phyloP scores from a whole-genome alignment of 768 basidiomycete species.

The Leccinum barrowsii region DNA sequence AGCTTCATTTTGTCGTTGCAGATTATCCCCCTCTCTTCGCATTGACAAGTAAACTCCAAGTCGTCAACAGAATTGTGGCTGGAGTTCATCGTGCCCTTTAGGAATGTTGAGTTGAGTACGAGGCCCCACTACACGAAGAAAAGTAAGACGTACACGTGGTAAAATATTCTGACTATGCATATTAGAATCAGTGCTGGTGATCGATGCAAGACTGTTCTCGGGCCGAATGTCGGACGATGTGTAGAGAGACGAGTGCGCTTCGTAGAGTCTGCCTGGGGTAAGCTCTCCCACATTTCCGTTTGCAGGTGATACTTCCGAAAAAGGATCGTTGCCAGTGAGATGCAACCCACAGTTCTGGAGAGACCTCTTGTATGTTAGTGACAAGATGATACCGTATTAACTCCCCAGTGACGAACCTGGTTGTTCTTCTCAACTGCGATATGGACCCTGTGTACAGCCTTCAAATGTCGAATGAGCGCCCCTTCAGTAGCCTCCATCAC shows the following conservation, averaged over 20 bases:
- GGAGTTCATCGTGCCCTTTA: slow-evolving; percentile 1
- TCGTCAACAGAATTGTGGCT: neutral
- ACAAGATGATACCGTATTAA: neutral
- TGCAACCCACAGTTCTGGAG: neutral
- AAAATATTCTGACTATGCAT: too few species aligned
- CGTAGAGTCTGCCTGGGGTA: neutral
- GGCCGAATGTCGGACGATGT: neutral
- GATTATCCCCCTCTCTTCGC: neutral
- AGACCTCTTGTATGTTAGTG: neutral
- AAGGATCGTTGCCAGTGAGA: neutral
- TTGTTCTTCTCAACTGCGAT: neutral
- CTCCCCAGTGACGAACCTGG: neutral
- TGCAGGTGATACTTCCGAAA: neutral
- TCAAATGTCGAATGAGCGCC: neutral
- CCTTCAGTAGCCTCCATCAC: neutral
- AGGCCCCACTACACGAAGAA: neutral
- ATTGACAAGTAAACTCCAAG: slow-evolving; percentile 1
- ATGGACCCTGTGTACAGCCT: neutral
- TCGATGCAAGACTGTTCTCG: too few species aligned
- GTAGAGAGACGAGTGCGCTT: neutral
- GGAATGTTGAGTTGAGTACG: neutral
- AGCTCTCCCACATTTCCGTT: too few species aligned
- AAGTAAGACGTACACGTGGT: too few species aligned
- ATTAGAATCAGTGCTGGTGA: too few species aligned
- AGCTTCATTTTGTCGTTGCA: slow-evolving; percentile 3